Evolutionary conservation across 78 protist genomes (phyloP).

Genomic region (Dictyostelium citrinum): DNA sequence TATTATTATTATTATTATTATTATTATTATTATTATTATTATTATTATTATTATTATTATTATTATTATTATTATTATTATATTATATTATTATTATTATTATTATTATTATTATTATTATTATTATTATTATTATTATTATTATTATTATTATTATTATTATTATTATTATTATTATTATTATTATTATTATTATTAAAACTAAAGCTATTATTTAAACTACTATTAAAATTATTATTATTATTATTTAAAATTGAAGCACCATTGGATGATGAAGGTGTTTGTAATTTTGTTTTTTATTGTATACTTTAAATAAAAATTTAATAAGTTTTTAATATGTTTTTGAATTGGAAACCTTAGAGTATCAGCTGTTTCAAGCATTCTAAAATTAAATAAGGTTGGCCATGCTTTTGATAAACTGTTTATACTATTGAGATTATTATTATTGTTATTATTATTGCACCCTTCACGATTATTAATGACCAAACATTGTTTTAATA

Average conservation of each 20-base stretch:
- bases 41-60: background rate
- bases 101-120: no score
- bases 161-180: no score
- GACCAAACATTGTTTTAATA: background rate
- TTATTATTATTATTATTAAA: no score
- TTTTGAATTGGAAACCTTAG: background rate
- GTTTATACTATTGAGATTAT: background rate
- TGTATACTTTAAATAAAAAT: constrained; percentile 6
- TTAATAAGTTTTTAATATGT: background rate
- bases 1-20: no score
- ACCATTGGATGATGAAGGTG: background rate
- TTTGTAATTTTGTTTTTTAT: constrained; percentile 13
- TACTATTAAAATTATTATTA: background rate
- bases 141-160: no score
- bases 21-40: background rate
- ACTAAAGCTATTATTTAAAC: background rate
- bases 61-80: background rate
- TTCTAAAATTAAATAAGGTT: background rate
- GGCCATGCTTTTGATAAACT: constrained; percentile 32
- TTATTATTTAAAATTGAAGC: background rate
- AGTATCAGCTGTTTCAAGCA: background rate
- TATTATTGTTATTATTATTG: no score
- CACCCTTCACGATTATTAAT: background rate
- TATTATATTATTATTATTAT: no score
- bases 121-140: no score